Base-by-base conservation (phyloP, 441 rosid species). In the Pelargonium myrrhifolium region DNA sequence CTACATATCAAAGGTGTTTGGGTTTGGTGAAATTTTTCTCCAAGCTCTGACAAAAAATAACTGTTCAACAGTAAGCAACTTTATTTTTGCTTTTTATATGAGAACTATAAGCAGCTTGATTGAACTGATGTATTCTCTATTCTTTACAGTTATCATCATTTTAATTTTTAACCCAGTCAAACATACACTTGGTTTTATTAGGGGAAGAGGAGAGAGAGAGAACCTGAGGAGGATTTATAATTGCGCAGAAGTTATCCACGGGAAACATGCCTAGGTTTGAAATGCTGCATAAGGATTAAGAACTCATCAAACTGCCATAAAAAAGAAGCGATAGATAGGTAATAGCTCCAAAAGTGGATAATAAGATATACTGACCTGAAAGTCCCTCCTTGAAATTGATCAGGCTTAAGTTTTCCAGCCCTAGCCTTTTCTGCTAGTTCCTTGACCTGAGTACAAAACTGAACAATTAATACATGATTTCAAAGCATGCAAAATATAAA, bases 231-330 rank as follows among this genome's bases (percentile, higher is more conserved):
- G 98, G 98, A 79, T 94, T 94, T 78, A 92, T 92, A 58, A 94
- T 94, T 71, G 98, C 99, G 65, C 88, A 80, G 75, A 94, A 92
- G 18, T 83, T 79, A 79, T 92, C 96, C 65, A 94, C 92, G 9
- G 98, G 99, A 85, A 84, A 94, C 98, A 94, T 92, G 79, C 99
- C 99, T 18, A 94, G 87, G 80, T 94, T 94, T 67, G 99, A 94
- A 84, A 94, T 92, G 86, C 98, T 94, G 87, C 82, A 82, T 49
- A 76, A 81, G 63, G 31, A 71, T 75, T 22, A 69, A 18, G 40
- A 69, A 65, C 3, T 21, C 12, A 43, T 76, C 74, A 42, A 71
- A 40, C 59, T 53, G 10, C 10, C 18, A 4, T 15, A 53, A 9
- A 17, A 53, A 53, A 6, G 9, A 53, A 53, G 8, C 8, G 59